A percentile compares a stretch with the other conserved stretches of the same genome.
phyloP scores from a whole-genome alignment of 2,329 filamentous ascomycete species.

The Chrysoporthe deuterocubensis region DNA sequence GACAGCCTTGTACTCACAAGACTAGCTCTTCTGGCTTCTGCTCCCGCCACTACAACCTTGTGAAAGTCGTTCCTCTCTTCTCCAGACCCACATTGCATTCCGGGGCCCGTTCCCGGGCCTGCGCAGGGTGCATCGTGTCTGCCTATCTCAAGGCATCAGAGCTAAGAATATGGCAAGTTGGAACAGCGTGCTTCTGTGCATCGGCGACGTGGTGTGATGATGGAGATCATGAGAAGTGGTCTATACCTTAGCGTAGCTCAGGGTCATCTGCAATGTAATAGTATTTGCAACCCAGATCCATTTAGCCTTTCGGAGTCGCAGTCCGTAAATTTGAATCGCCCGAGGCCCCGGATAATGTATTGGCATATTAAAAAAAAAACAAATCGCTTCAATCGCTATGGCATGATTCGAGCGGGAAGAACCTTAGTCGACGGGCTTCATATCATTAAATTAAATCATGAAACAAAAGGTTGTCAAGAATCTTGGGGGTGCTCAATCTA shows the following conservation, averaged over 20 bases:
- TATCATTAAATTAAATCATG: not conserved
- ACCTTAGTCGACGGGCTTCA: not conserved
- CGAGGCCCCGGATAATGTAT: not conserved
- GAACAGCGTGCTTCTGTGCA: too few species aligned
- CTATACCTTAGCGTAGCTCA: not conserved
- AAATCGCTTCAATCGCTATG: not conserved
- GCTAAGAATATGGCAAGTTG: too few species aligned
- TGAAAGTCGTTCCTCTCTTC: too few species aligned
- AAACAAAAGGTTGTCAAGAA: not conserved
- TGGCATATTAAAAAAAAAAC: not conserved
- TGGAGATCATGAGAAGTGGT: too few species aligned
- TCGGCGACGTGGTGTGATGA: too few species aligned
- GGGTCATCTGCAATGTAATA: not conserved
- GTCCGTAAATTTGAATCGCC: not conserved
- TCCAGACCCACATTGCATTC: too few species aligned
- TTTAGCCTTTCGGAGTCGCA: constrained; percentile 10
- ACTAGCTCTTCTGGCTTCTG: too few species aligned
- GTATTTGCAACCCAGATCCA: not conserved
- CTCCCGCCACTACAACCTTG: too few species aligned
- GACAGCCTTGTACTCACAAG: too few species aligned
- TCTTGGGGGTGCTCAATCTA: not conserved
- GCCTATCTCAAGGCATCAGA: too few species aligned
- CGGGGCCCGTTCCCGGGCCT: too few species aligned
- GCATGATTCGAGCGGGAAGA: not conserved
- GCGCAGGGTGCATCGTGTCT: too few species aligned